Percentiles rank a stretch among this genome's conserved stretches.
Conservation (phyloP, 257 asterid genomes). For the Misopates orontium region DNA sequence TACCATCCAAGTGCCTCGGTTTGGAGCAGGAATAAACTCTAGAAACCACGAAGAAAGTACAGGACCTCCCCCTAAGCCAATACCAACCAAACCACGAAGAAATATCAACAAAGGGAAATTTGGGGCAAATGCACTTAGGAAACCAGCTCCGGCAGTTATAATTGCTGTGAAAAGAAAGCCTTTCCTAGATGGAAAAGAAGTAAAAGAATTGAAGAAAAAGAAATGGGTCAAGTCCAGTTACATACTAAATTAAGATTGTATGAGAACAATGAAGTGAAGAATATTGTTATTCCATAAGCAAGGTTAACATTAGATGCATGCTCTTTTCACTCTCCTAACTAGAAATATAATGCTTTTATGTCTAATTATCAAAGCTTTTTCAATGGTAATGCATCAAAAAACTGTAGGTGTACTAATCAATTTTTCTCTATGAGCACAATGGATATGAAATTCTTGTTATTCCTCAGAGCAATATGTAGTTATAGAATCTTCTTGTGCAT, state of each 20-base stretch:
- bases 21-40: conserved; percentile 77
- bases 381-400: no score
- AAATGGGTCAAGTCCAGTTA: conserved; percentile 11
- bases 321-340: not conserved
- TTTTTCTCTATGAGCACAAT: no score
- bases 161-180: conserved; percentile 55
- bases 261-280: conserved; percentile 10
- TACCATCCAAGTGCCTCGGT: conserved; percentile 79
- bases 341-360: no score
- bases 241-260: not conserved
- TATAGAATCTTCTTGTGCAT: no score
- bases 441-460: no score
- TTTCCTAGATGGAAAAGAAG: conserved; percentile 46
- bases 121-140: conserved; percentile 69
- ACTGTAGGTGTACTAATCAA: no score
- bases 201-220: conserved; percentile 20
- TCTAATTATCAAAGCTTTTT: no score
- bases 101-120: conserved; percentile 41
- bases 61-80: conserved; percentile 77
- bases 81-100: conserved; percentile 62
- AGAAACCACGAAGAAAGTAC: conserved; percentile 78
- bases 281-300: conserved; percentile 14
- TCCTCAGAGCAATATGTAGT: no score
- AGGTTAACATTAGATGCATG: conserved; percentile 9
- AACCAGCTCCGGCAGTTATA: conserved; percentile 55